Conservation (phyloP, 2,329 filamentous ascomycete species). For the Zasmidium angulare region DNA sequence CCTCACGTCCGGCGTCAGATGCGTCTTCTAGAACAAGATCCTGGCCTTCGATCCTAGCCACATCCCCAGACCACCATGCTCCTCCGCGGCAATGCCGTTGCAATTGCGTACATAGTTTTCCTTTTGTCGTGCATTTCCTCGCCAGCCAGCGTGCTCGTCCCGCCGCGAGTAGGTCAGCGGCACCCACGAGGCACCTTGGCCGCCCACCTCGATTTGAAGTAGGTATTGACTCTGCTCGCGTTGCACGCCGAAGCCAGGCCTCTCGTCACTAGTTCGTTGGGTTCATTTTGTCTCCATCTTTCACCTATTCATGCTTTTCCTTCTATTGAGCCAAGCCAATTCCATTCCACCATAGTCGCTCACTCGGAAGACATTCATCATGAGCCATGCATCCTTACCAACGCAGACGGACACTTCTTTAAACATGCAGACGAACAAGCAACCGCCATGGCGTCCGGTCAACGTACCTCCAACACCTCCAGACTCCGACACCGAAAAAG, state of each 20-base stretch:
- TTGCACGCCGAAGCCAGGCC: too few species aligned
- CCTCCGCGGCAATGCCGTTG: not conserved
- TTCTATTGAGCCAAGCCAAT: too few species aligned
- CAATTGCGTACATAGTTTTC: not conserved
- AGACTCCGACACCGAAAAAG: constrained; percentile 35
- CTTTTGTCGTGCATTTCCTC: constrained; percentile 10
- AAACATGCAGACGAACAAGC: constrained; percentile 24
- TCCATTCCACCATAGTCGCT: too few species aligned
- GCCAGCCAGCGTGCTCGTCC: not conserved
- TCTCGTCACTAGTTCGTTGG: not conserved
- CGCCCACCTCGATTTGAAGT: too few species aligned
- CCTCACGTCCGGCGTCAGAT: not conserved
- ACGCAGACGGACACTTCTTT: constrained; percentile 18
- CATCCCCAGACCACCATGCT: not conserved
- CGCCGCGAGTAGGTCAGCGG: not conserved
- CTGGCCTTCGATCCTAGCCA: not conserved
- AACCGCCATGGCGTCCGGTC: constrained; percentile 19
- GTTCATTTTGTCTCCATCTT: not conserved
- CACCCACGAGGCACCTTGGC: too few species aligned
- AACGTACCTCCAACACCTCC: constrained; percentile 39
- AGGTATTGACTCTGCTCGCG: too few species aligned
- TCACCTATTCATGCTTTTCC: not conserved
- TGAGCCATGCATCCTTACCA: constrained; percentile 9
- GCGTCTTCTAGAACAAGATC: not conserved
- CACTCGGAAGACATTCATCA: too few species aligned